Base-by-base conservation (phyloP, 768 basidiomycete genomes). In the Suillus americanus region DNA sequence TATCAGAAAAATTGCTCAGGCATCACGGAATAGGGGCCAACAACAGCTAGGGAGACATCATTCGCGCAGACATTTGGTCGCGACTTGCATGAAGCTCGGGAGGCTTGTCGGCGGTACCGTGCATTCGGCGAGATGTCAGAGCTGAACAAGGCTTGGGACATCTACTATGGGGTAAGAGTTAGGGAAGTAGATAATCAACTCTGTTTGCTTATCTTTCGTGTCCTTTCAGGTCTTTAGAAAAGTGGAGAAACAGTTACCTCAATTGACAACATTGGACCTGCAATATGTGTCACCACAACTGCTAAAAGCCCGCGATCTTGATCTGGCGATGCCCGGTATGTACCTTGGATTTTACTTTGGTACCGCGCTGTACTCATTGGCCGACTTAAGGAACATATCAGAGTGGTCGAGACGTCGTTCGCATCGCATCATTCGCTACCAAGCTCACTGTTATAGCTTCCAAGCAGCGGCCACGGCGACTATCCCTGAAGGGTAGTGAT, bases 91-190 rank as follows among this genome's bases (percentile, higher is more conserved):
- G 95, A 97, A 71, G 97, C 97, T 14, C 87, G 95, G 48, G 95
- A 96, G 71, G 94, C 94, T 40, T 94, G 94, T 69, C 85, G 89
- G 59, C 85, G 93, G 59, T 99, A 91, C 80, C 89, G 90, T 48
- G 83, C 86, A 25, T 92, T 92, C 71, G 92, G 92, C 30, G 96
- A 99, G 73, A 84, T 87, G 63, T 88, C 86, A 59, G 95, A 98
- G 73, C 79, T 99, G 55, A 97, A 99, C 74, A 94, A 92, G 72
- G 97, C 97, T 38, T 99, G 97, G 97, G 97, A 99, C 71, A 95
- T 98, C 33, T 99, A 99, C 77, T 99, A 98, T 71, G 88, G 87
- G 56, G 95, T 94, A 72, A 67, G 89, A 33, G 5, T 75, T n/a
- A 25, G 5, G 43, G 10, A 14, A 48, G 37, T 40, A 43, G 16